Base-by-base conservation (phyloP, 257 asterid genomes). In the Forsythia suspensa region DNA sequence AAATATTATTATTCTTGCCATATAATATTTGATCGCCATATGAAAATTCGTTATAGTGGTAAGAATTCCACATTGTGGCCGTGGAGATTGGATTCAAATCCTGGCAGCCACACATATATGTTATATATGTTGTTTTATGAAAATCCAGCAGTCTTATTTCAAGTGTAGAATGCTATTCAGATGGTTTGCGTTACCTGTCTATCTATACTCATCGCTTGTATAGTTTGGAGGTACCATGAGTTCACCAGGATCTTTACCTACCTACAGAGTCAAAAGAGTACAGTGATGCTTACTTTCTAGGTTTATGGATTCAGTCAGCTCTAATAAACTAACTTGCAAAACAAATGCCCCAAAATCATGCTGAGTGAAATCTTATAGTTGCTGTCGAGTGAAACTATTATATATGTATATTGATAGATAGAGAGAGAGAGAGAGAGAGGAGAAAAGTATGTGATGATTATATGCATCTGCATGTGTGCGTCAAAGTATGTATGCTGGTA, bases 31-130 rank as follows among this genome's bases (percentile, higher is more conserved):
- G 78, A 24, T 68, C 13, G 18, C 20, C 70, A 52, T 42, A 8
- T 16, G 43, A 20, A 9, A 10, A 41, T 63, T 63, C 11, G 1
- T 18, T 15, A 3, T 21, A 91, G 97, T 90, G 95, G 97, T 92
- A 4, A 93, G 97, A 92, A 92, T 95, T 93, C 95, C 93, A 95
- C 94, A 92, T 92, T 92, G 97, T 92, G 98, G 99, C 97, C 94
- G 92, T 95, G 93, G 92, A 92, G 98, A 92, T 95, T 24, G 7
- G 16, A 24, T 21, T 63, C 7, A 24, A 24, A 63, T 24, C 39
- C 7, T 7, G 24, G 18, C 16, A 24, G 38, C 37, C 38, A 21
- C 70, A 21, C 70, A 21, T 21, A n/a, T 63, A 16, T 59, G 67
- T 59, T 20, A 59, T 59, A 20, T 59, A 59, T n/a, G 12, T 63